phyloP scores from a whole-genome alignment of 2,329 filamentous ascomycete species.

The Curvularia sp. region DNA sequence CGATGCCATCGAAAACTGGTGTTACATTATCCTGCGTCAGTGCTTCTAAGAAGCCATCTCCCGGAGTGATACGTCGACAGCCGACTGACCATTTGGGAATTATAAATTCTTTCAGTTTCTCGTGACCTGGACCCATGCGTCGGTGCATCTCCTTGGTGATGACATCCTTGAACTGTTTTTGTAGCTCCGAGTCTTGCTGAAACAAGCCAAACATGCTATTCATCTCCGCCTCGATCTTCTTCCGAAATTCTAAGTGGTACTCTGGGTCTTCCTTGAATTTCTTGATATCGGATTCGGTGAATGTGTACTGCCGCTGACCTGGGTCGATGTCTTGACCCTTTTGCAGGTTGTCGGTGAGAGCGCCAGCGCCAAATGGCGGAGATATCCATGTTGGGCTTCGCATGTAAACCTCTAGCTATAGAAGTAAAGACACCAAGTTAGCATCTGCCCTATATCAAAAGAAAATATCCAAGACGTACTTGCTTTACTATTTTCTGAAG shows the following conservation, averaged over 20 bases:
- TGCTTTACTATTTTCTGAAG: constrained; percentile 49
- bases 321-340: constrained; percentile 50
- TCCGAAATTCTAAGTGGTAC: constrained; percentile 58
- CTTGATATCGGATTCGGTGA: constrained; percentile 61
- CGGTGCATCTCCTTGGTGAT: constrained; percentile 53
- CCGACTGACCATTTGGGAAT: constrained; percentile 59
- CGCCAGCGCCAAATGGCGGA: constrained; percentile 48
- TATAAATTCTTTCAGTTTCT: constrained; percentile 54
- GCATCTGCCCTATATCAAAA: not conserved
- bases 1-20: constrained; percentile 37
- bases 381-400: constrained; percentile 52
- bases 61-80: constrained; percentile 43
- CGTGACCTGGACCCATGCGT: constrained; percentile 49
- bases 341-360: constrained; percentile 42
- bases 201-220: constrained; percentile 63
- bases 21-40: constrained; percentile 41
- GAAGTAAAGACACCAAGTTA: not conserved
- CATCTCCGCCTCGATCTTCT: constrained; percentile 58
- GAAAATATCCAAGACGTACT: not conserved
- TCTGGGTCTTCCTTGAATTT: constrained; percentile 65
- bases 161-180: constrained; percentile 52
- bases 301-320: constrained; percentile 53
- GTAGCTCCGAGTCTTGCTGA: constrained; percentile 56
- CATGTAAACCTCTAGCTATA: constrained; percentile 45
- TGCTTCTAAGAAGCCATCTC: constrained; percentile 45